These are phyloP conservation scores for Cladophialophora immunda DNA, from an alignment of 2,329 filamentous ascomycete species.

Conservation along the genomic window DNA sequence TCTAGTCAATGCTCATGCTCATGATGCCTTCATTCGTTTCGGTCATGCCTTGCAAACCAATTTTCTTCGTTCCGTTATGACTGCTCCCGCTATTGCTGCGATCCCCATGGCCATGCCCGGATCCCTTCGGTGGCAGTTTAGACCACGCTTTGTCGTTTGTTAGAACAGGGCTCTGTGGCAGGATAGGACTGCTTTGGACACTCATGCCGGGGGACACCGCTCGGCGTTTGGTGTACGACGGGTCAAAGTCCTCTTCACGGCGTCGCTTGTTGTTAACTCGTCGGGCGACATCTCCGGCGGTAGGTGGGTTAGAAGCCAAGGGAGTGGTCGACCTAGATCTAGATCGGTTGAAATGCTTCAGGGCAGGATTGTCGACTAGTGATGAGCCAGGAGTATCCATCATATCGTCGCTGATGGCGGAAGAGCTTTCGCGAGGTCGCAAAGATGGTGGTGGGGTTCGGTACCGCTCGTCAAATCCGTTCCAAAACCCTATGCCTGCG, in stretches of 20 bases:
- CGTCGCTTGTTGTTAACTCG: slow-evolving; percentile 84
- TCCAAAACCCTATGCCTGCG: slow-evolving; percentile 79
- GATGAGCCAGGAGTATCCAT: slow-evolving; percentile 50
- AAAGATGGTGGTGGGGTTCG: slow-evolving; percentile 71
- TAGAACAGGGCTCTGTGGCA: slow-evolving; percentile 81
- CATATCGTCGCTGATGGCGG: slow-evolving; percentile 50
- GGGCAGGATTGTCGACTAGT: slow-evolving; percentile 40
- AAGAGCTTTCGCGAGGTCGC: slow-evolving; percentile 64
- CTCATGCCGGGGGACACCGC: slow-evolving; percentile 93
- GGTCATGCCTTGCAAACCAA: slow-evolving; percentile 90
- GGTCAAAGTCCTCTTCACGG: slow-evolving; percentile 89
- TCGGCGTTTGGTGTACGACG: slow-evolving; percentile 81
- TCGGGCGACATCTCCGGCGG: slow-evolving; percentile 76
- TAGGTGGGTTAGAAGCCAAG: slow-evolving; percentile 54
- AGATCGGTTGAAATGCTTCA: slow-evolving; percentile 42
- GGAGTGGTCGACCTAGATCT: slow-evolving; percentile 53
- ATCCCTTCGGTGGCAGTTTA: slow-evolving; percentile 68
- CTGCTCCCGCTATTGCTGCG: slow-evolving; percentile 53
- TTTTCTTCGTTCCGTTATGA: slow-evolving; percentile 60
- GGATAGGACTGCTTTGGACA: slow-evolving; percentile 85
- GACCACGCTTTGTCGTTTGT: slow-evolving; percentile 74
- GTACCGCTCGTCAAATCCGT: slow-evolving; percentile 74
- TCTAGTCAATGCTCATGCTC: slow-evolving; percentile 94
- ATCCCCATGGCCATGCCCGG: slow-evolving; percentile 61
- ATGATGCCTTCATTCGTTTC: slow-evolving; percentile 96